A percentile compares a stretch with the other conserved stretches of the same genome.
Evolutionary conservation across 768 basidiomycete genomes (phyloP).

Genomic region (Favolaschia claudopus): DNA sequence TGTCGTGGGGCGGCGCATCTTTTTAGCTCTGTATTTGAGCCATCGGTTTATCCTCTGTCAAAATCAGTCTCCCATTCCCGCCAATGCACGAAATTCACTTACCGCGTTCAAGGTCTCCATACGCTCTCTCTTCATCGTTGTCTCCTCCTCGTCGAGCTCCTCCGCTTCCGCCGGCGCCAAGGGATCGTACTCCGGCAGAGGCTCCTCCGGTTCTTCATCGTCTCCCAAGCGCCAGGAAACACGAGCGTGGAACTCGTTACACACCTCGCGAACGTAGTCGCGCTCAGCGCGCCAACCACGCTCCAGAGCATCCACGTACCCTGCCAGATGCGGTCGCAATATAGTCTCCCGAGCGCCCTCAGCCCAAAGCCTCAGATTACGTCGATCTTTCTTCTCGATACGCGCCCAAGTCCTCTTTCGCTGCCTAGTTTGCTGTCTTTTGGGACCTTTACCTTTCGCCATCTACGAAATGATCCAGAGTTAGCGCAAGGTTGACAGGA

Average conservation of each 20-base stretch:
- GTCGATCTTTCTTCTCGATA: background rate
- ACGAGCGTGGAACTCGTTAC: constrained; percentile 7
- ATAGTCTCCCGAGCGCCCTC: background rate
- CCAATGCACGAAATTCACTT: no score
- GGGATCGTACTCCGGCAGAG: background rate
- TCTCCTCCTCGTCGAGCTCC: background rate
- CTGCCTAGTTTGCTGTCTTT: background rate
- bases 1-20: background rate
- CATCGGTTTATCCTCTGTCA: background rate
- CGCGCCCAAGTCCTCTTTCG: no score
- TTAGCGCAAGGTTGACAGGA: no score
- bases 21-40: background rate
- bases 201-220: background rate
- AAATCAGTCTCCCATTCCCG: background rate
- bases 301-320: background rate
- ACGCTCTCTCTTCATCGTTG: background rate
- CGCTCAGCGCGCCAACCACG: background rate
- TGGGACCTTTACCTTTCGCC: no score
- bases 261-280: background rate
- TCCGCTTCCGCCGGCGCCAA: background rate
- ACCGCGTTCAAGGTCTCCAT: background rate
- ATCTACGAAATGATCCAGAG: no score
- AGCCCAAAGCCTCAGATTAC: constrained; percentile 1
- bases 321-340: background rate
- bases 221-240: background rate